These are phyloP conservation scores for Notholithocarpus densiflorus DNA, from an alignment of 306 rosid species.

Conservation along the genomic window DNA sequence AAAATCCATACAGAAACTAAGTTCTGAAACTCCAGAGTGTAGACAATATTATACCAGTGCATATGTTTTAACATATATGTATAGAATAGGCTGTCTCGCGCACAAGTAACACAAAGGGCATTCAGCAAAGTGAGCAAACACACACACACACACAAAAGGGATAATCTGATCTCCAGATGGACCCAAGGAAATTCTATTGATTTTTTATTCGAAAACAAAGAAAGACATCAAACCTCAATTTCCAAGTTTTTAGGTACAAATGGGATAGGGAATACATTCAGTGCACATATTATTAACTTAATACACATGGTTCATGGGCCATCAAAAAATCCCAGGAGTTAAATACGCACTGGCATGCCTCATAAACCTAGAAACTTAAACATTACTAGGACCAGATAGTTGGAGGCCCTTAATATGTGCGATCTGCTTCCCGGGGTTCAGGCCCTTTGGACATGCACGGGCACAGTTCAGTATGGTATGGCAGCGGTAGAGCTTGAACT, in stretches of 20 bases:
- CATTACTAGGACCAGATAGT: slow-evolving; percentile 10
- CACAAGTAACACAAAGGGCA: not conserved
- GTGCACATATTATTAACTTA: slow-evolving; percentile 45
- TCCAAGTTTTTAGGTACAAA: slow-evolving; percentile 31
- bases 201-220: slow-evolving; percentile 35
- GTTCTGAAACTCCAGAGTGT: no score
- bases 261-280: slow-evolving; percentile 23
- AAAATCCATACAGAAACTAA: no score
- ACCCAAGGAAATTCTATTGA: slow-evolving; percentile 11
- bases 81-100: not conserved
- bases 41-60: not conserved
- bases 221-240: slow-evolving; percentile 14
- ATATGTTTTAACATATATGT: not conserved
- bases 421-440: slow-evolving; percentile 97
- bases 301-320: slow-evolving; percentile 15
- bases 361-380: slow-evolving; percentile 17
- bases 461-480: slow-evolving; percentile 98
- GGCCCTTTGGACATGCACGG: slow-evolving; percentile 95
- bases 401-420: slow-evolving; percentile 70
- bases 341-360: slow-evolving; percentile 35
- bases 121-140: not conserved
- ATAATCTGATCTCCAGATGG: not conserved
- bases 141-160: no score
- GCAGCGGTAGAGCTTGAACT: slow-evolving; percentile 98
- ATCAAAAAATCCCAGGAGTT: slow-evolving; percentile 31